Percentiles rank a stretch among this genome's conserved stretches.
phyloP scores from a whole-genome alignment of 257 asterid species.

The Solanum okadae region DNA sequence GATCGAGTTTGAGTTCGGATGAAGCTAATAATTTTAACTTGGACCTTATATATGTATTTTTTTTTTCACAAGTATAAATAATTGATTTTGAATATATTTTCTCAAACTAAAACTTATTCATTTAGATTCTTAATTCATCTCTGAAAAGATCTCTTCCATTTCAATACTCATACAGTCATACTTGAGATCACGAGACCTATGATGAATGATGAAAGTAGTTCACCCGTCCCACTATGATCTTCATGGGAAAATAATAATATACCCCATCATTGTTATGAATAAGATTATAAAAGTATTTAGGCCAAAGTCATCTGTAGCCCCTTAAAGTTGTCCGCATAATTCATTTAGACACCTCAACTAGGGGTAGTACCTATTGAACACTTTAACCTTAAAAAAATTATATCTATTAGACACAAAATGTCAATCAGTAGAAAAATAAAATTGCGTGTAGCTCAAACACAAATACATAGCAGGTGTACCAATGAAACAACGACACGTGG shows the following conservation, averaged over 20 bases:
- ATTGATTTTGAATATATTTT: not conserved
- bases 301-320: no score
- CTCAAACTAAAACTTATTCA: accelerated
- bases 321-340: no score
- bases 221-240: not conserved
- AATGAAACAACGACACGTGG: no score
- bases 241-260: not conserved
- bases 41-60: not conserved
- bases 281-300: not conserved
- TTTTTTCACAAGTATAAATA: not conserved
- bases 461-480: no score
- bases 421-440: no score
- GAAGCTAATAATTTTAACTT: not conserved
- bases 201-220: not conserved
- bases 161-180: not conserved
- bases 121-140: not conserved
- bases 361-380: no score
- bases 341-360: no score
- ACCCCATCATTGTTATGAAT: not conserved
- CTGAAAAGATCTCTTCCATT: not conserved
- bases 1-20: not conserved
- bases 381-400: no score
- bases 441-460: no score
- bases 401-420: no score
- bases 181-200: not conserved